Conservation (phyloP, 257 asterid genomes). For the Solanum neorickii region DNA sequence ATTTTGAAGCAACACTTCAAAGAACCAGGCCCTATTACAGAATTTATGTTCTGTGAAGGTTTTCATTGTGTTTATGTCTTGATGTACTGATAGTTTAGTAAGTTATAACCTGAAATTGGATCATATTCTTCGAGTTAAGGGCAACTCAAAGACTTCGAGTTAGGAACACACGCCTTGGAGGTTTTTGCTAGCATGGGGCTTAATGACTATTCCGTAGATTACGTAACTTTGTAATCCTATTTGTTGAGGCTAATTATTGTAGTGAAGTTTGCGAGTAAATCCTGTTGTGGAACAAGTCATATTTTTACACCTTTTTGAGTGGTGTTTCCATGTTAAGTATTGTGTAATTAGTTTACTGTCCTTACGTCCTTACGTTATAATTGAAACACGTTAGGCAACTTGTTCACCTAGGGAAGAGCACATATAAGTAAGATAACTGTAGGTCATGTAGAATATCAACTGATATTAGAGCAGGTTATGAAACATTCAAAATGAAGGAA, state of each 20-base stretch:
- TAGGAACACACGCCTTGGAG: background rate
- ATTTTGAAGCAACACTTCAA: background rate
- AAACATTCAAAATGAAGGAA: background rate
- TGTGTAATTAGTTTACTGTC: background rate
- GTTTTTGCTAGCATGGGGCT: background rate
- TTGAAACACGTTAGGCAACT: background rate
- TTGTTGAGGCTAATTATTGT: background rate
- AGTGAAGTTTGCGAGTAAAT: background rate
- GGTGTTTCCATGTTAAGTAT: background rate
- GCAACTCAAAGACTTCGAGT: background rate
- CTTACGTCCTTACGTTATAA: background rate
- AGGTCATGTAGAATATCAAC: background rate
- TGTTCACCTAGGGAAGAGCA: background rate
- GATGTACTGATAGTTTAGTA: no score
- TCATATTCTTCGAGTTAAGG: background rate
- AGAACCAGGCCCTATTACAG: background rate
- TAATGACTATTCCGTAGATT: background rate
- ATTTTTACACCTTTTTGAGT: background rate
- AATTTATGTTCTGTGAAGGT: background rate
- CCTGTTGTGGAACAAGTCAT: background rate
- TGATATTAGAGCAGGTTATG: background rate
- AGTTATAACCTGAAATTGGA: background rate
- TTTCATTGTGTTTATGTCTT: no score
- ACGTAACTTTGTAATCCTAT: background rate
- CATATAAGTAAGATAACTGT: background rate